A percentile compares a stretch with the other conserved stretches of the same genome.
Evolutionary conservation across 148 eudicot genomes (phyloP).

Genomic region (Beta vulgaris): DNA sequence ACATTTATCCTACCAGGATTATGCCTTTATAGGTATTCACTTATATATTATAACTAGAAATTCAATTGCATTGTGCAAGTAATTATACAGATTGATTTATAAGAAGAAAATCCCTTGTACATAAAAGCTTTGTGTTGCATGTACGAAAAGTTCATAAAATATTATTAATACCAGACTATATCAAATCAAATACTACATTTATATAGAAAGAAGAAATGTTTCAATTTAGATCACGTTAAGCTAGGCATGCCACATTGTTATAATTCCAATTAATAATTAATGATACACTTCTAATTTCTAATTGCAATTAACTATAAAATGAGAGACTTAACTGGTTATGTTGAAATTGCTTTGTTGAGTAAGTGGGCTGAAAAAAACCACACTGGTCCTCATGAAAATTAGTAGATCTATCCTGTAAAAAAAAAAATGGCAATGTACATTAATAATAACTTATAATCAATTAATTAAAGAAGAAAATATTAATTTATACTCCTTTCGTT

Average conservation of each 20-base stretch:
- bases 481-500: too few species aligned
- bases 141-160: background rate
- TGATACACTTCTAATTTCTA: too few species aligned
- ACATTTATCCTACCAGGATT: too few species aligned
- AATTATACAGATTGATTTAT: background rate
- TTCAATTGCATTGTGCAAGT: too few species aligned
- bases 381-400: conserved; percentile 9
- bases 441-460: background rate
- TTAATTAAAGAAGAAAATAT: background rate
- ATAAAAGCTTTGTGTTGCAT: too few species aligned
- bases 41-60: too few species aligned
- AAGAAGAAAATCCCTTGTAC: background rate
- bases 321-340: conserved; percentile 23
- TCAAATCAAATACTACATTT: too few species aligned
- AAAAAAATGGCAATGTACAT: background rate
- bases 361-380: conserved; percentile 1
- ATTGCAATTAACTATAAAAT: too few species aligned
- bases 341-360: background rate
- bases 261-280: background rate
- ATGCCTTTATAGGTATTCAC: too few species aligned
- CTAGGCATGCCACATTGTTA: background rate
- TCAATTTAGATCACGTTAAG: background rate
- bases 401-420: conserved; percentile 16
- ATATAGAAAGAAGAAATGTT: too few species aligned
- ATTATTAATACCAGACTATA: too few species aligned